phyloP scores from a whole-genome alignment of 2,329 filamentous ascomycete species.

The Peltaster fructicola region DNA sequence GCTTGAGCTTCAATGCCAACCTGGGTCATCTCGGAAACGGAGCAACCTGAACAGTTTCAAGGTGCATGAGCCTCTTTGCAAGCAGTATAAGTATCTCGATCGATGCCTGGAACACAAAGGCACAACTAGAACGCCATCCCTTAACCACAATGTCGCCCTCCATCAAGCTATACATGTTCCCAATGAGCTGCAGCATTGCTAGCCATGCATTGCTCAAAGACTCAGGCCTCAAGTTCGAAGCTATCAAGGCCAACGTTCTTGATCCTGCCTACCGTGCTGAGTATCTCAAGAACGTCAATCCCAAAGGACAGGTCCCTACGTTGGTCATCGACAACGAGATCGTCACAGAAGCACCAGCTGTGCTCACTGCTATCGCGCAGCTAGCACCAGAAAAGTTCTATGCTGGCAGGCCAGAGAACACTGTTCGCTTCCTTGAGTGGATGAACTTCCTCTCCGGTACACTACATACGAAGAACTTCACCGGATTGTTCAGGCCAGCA shows the following conservation, averaged over 20 bases:
- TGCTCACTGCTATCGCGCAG: constrained; percentile 17
- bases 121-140: too few species aligned
- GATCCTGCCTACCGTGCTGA: constrained; percentile 3
- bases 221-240: constrained; percentile 1
- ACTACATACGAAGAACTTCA: constrained; percentile 16
- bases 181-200: constrained; percentile 2
- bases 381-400: constrained; percentile 14
- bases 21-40: too few species aligned
- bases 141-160: constrained; percentile 2
- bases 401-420: constrained; percentile 16
- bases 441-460: constrained; percentile 19
- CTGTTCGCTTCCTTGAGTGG: constrained; percentile 20
- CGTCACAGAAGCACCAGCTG: constrained; percentile 20
- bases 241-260: constrained; percentile 1
- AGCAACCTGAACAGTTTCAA: too few species aligned
- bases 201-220: constrained; percentile 3
- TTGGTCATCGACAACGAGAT: constrained; percentile 13
- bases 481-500: constrained; percentile 11
- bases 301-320: constrained; percentile 18
- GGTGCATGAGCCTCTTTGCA: too few species aligned
- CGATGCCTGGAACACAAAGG: too few species aligned
- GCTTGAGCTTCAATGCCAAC: too few species aligned
- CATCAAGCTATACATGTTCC: constrained; percentile 2
- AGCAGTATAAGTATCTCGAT: too few species aligned
- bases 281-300: constrained; percentile 14